Evolutionary conservation across 1,139 yeast species (phyloP).

Genomic region (Yamadazyma dendronema): DNA sequence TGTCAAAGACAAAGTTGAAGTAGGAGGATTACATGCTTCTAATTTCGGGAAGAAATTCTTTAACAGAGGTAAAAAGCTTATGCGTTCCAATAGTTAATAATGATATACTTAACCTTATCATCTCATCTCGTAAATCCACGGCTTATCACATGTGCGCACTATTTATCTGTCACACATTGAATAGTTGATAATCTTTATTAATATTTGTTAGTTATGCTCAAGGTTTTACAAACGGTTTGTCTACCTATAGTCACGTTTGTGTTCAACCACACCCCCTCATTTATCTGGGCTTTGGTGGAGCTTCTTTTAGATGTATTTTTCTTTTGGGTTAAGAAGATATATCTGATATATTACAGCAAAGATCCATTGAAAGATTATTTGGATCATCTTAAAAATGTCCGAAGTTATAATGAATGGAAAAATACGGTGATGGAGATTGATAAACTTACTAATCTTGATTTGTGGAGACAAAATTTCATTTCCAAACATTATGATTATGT

Average conservation of each 20-base stretch:
- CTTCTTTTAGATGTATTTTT: constrained; percentile 56
- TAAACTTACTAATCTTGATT: constrained; percentile 62
- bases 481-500: constrained; percentile 83
- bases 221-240: constrained; percentile 9
- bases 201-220: constrained; percentile 10
- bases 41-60: constrained; percentile 44
- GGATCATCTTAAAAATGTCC: constrained; percentile 39
- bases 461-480: constrained; percentile 85
- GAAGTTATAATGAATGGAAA: constrained; percentile 62
- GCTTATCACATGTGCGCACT: constrained; percentile 1
- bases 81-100: constrained; percentile 21
- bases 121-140: neutral
- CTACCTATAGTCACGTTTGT: constrained; percentile 26
- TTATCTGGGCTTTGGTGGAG: constrained; percentile 61
- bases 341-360: constrained; percentile 35
- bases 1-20: constrained; percentile 46
- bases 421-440: constrained; percentile 60
- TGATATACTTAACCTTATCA: neutral
- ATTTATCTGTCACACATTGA: neutral
- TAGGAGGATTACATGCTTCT: constrained; percentile 41
- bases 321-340: constrained; percentile 55
- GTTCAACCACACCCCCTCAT: constrained; percentile 55
- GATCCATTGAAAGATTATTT: constrained; percentile 42
- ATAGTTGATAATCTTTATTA: no score
- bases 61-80: constrained; percentile 40